Conservation (phyloP, 2,329 filamentous ascomycete species). For the Ophiobolus disseminans region DNA sequence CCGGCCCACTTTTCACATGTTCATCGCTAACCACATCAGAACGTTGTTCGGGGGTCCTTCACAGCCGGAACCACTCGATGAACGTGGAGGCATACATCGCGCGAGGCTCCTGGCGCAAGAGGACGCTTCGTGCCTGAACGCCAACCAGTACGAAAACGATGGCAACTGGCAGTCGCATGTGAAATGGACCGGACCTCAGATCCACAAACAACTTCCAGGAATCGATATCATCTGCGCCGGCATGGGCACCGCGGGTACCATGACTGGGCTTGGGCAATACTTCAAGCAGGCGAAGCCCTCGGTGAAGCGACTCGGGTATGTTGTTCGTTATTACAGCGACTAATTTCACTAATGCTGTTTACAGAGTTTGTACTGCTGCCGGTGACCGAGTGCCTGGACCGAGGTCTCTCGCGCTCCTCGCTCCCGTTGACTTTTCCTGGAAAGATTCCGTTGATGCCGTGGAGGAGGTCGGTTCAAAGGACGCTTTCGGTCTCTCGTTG, state of each 20-base stretch:
- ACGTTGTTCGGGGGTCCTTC: slow-evolving; percentile 62
- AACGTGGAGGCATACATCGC: slow-evolving; percentile 26
- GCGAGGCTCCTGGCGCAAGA: slow-evolving; percentile 32
- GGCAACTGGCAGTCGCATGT: slow-evolving; percentile 63
- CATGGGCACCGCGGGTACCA: slow-evolving; percentile 62
- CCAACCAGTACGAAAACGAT: slow-evolving; percentile 65
- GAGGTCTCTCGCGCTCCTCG: slow-evolving; percentile 59
- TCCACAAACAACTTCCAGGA: slow-evolving; percentile 62
- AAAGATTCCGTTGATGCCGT: slow-evolving; percentile 61
- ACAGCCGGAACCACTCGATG: slow-evolving; percentile 26
- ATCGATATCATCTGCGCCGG: slow-evolving; percentile 64
- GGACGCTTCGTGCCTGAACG: slow-evolving; percentile 57
- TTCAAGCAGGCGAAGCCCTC: slow-evolving; percentile 29
- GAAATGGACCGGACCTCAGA: slow-evolving; percentile 67
- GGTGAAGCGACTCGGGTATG: slow-evolving; percentile 25
- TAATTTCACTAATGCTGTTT: slow-evolving; percentile 1
- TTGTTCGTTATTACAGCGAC: not conserved
- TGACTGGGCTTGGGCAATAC: slow-evolving; percentile 31
- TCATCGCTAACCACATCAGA: slow-evolving; percentile 6
- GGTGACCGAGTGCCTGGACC: slow-evolving; percentile 67
- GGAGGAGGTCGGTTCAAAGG: slow-evolving; percentile 63
- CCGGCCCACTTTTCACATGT: not conserved
- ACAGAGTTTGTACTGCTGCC: slow-evolving; percentile 62
- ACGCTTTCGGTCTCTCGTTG: slow-evolving; percentile 62
- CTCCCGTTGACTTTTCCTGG: slow-evolving; percentile 66